Evolutionary conservation across 805 yeast genomes (phyloP).

Genomic region (Kluyveromyces nonfermentans): DNA sequence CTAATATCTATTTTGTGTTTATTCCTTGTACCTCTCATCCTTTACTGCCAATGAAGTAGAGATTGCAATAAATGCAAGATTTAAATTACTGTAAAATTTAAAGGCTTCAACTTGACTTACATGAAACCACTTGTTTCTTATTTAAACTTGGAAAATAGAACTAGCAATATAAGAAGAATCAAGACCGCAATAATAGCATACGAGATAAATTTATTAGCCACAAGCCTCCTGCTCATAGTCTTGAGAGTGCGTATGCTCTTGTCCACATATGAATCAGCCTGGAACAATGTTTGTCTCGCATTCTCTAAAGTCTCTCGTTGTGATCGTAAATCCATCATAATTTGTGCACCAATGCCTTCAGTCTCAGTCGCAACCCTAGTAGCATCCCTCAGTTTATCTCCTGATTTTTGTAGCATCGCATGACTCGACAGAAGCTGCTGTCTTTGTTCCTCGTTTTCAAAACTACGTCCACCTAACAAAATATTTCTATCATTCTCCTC

Average conservation of each 20-base stretch:
- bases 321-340: constrained; percentile 76
- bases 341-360: constrained; percentile 83
- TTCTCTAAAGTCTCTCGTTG: constrained; percentile 89
- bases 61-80: too few relatives aligned
- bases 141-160: constrained; percentile 73
- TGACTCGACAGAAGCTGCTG: constrained; percentile 71
- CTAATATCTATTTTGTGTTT: too few relatives aligned
- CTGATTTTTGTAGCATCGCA: constrained; percentile 70
- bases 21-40: too few relatives aligned
- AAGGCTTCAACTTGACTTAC: too few relatives aligned
- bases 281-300: constrained; percentile 74
- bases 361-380: constrained; percentile 90
- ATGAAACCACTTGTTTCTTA: constrained; percentile 22
- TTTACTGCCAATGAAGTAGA: too few relatives aligned
- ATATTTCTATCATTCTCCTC: constrained; percentile 67
- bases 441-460: constrained; percentile 53
- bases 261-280: constrained; percentile 91
- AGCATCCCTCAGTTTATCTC: constrained; percentile 76
- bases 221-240: constrained; percentile 86
- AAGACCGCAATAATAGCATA: constrained; percentile 87
- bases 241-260: constrained; percentile 77
- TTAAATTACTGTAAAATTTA: too few relatives aligned
- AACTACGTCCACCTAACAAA: constrained; percentile 50
- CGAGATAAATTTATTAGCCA: constrained; percentile 83
- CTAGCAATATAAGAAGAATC: constrained; percentile 70